A percentile compares a stretch with the other conserved stretches of the same genome.
These are phyloP conservation scores for Colletotrichum salicis DNA, from an alignment of 2,329 filamentous ascomycete species.

Conservation along the genomic window DNA sequence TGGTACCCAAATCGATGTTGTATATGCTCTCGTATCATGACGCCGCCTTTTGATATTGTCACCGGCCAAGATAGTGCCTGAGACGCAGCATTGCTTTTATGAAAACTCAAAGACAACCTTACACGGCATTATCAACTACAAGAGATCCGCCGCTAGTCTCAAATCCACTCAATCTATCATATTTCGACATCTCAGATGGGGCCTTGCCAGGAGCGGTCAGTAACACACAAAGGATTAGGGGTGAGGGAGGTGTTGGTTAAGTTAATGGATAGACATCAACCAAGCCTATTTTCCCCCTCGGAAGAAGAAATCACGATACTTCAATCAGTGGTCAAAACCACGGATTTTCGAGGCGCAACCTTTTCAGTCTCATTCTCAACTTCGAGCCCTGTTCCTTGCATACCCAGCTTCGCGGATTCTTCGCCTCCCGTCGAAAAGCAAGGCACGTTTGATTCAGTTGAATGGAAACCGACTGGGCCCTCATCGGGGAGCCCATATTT, in stretches of 20 bases:
- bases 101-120: background rate
- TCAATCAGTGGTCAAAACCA: background rate
- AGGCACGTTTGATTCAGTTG: background rate
- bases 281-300: background rate
- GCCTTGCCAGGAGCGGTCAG: background rate
- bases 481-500: conserved; percentile 4
- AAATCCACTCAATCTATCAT: conserved; percentile 12
- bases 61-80: background rate
- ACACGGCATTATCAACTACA: background rate
- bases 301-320: background rate
- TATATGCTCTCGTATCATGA: background rate
- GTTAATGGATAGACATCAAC: background rate
- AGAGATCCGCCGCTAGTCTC: conserved; percentile 9
- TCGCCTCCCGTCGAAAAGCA: background rate
- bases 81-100: conserved; percentile 27
- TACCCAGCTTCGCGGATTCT: background rate
- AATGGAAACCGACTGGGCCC: background rate
- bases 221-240: background rate
- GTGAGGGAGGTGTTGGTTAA: background rate
- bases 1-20: background rate
- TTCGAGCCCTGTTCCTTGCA: background rate
- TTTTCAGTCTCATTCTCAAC: background rate
- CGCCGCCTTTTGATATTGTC: background rate
- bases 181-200: conserved; percentile 4
- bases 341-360: background rate